These are phyloP conservation scores for Naematelia aurantialba DNA, from an alignment of 768 basidiomycete genomes.

Conservation along the genomic window DNA sequence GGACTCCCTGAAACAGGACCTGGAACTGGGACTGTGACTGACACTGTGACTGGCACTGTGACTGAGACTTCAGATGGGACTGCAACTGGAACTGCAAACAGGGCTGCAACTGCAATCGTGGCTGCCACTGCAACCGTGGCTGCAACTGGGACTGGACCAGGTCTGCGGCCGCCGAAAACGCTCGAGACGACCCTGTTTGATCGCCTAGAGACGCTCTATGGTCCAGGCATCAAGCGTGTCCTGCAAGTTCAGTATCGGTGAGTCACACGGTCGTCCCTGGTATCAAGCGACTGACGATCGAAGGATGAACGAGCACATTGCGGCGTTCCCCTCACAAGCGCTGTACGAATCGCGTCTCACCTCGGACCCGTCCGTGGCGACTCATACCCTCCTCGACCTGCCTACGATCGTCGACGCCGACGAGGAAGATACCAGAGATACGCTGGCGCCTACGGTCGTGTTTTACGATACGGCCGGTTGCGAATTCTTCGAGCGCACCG, in stretches of 20 bases:
- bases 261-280: conserved; percentile 5
- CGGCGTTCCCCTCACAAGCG: conserved; percentile 75
- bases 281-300: no score
- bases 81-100: neutral
- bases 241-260: conserved; percentile 76
- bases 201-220: conserved; percentile 83
- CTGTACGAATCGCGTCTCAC: conserved; percentile 70
- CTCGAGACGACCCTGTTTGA: conserved; percentile 89
- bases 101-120: neutral
- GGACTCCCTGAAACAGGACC: no score
- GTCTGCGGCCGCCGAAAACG: conserved; percentile 60
- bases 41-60: neutral
- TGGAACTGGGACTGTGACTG: conserved; percentile 2
- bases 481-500: conserved; percentile 83
- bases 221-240: conserved; percentile 75
- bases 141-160: neutral
- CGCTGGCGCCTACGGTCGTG: conserved; percentile 71
- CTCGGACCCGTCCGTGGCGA: conserved; percentile 67
- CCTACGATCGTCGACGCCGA: conserved; percentile 56
- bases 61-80: no score
- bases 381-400: conserved; percentile 69
- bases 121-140: neutral
- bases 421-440: conserved; percentile 65
- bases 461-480: conserved; percentile 95
- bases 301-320: conserved; percentile 82